phyloP scores from a whole-genome alignment of 2,329 filamentous ascomycete species.

The Cordyceps cicadae region DNA sequence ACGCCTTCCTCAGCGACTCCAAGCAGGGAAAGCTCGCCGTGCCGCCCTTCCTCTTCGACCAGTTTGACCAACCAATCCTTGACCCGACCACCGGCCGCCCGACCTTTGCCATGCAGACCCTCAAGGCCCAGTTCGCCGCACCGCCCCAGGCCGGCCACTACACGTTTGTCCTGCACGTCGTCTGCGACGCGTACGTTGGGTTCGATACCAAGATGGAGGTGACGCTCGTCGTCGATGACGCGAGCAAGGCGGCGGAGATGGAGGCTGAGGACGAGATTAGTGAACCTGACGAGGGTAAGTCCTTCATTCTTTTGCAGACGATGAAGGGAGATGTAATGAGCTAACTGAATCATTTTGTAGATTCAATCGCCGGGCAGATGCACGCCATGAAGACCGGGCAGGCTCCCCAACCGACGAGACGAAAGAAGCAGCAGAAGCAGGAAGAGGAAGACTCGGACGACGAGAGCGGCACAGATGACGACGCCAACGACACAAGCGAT shows the following conservation, averaged over 20 bases:
- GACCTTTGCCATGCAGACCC: conserved; percentile 89
- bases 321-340: background rate
- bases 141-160: conserved; percentile 89
- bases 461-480: conserved; percentile 71
- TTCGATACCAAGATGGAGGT: conserved; percentile 91
- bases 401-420: conserved; percentile 50
- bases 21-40: conserved; percentile 96
- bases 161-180: conserved; percentile 85
- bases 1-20: conserved; percentile 87
- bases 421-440: conserved; percentile 26
- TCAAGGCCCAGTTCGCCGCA: conserved; percentile 95
- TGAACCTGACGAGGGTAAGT: conserved; percentile 91
- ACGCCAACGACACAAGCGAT: conserved; percentile 56
- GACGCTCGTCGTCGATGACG: conserved; percentile 80
- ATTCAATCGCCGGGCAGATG: conserved; percentile 88
- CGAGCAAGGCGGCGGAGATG: conserved; percentile 72
- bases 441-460: conserved; percentile 56
- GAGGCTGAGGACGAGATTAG: conserved; percentile 89
- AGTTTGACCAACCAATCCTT: conserved; percentile 84
- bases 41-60: conserved; percentile 88
- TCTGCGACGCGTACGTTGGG: conserved; percentile 92
- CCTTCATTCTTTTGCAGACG: conserved; percentile 14
- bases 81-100: conserved; percentile 65
- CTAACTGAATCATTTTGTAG: conserved; percentile 37
- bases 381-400: conserved; percentile 69